Percentiles rank a stretch among this genome's conserved stretches.
Evolutionary conservation across 345 rosid genomes (phyloP).

Genomic region (Kernera saxatilis): DNA sequence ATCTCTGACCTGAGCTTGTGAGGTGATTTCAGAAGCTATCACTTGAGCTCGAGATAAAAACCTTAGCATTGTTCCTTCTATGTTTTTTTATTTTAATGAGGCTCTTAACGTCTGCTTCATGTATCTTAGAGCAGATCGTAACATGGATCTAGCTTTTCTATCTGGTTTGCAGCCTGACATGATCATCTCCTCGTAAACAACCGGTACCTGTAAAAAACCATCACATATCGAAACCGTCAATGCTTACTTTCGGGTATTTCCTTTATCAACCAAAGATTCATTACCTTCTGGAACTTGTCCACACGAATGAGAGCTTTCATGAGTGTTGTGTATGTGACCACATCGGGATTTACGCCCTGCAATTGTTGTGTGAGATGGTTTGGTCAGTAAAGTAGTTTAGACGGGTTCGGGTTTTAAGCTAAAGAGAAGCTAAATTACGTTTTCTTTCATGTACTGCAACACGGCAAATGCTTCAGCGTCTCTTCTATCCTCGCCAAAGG

Average conservation of each 20-base stretch:
- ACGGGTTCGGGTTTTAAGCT: background rate
- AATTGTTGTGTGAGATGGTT: conserved; percentile 14
- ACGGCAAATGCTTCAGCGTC: conserved; percentile 92
- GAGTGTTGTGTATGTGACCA: conserved; percentile 86
- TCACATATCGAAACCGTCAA: conserved; percentile 4
- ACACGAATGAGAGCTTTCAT: conserved; percentile 93
- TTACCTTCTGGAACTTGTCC: conserved; percentile 78
- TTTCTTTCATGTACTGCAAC: conserved; percentile 89
- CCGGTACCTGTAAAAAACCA: conserved; percentile 65
- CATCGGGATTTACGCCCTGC: conserved; percentile 92
- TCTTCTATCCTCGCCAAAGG: conserved; percentile 93
- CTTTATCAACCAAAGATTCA: background rate
- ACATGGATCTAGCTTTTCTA: conserved; percentile 89
- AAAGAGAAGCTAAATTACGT: conserved; percentile 38
- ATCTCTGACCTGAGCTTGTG: conserved; percentile 2
- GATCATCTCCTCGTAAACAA: conserved; percentile 90
- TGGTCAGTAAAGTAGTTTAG: conserved; percentile 21
- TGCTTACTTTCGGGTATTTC: background rate
- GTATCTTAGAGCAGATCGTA: conserved; percentile 88
- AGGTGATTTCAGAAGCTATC: background rate
- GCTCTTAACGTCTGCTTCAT: conserved; percentile 65
- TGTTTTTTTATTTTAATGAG: conserved; percentile 23
- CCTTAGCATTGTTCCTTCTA: background rate
- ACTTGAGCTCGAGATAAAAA: conserved; percentile 3
- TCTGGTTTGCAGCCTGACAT: conserved; percentile 84